Evolutionary conservation across 2,329 filamentous ascomycete species (phyloP), one percentile per base, ranked within the genome.

Genomic region (Botrytis elliptica): DNA sequence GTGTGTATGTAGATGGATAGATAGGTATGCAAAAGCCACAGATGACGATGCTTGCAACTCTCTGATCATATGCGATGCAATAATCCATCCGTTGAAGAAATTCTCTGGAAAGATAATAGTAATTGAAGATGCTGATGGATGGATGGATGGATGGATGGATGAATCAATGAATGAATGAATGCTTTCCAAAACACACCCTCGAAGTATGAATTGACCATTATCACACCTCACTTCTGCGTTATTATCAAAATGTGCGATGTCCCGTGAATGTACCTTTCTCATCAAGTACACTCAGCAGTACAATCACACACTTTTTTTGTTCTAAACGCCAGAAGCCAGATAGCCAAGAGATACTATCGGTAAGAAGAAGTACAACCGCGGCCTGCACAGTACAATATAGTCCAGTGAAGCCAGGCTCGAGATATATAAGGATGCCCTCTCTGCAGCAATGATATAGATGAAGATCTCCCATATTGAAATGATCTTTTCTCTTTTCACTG

Each of bases 291-390:
- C 22, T 42, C 65, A 22, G 49, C 65, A 14, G 49, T 9, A 57
- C 65, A 55, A 68, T 57, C 65, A 68, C 65, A 57, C 65, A 42
- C 65, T 40, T 67, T 38, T 29, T 55, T 38, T n/a, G 22, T 52
- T n/a, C 22, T 66, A 67, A 38, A 67, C 65, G 14, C 65, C 65
- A 68, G 65, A 55, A 57, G 65, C 65, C 49, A 29, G 49, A 57
- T n/a, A 12, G 49, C 65, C 65, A 68, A 68, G 65, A 57, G n/a
- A 68, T 57, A 68, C 66, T 68, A 57, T 68, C 49, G 66, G 55
- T 57, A 57, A 57, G 38, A 36, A 68, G 46, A 68, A 55, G 65
- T 68, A 68, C 65, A 68, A 29, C 65, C 29, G 46, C 65, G 16
- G 63, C 63, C 63, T 40, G 65, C 46, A 38, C 65, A 40, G 65